These are phyloP conservation scores for Salvia splendens DNA, from an alignment of 257 asterid species.

Conservation along the genomic window DNA sequence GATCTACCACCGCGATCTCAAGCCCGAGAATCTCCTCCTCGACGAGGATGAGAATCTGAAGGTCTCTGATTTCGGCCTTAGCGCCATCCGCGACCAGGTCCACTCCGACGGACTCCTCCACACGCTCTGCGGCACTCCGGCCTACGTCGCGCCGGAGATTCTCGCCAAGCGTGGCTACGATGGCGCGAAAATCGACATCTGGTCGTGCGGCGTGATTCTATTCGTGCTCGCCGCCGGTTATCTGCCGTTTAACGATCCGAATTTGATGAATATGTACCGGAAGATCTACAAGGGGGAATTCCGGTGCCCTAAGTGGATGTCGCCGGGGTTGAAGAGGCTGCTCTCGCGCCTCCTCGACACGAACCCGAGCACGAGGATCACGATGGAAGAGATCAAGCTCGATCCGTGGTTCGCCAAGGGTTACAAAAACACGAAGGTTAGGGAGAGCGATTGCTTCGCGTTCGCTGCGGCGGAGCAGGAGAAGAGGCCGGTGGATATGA, in stretches of 20 bases:
- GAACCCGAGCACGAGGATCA: conserved; percentile 48
- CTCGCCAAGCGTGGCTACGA: conserved; percentile 49
- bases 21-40: conserved; percentile 46
- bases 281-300: conserved; percentile 55
- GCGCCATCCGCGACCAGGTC: conserved; percentile 44
- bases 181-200: conserved; percentile 52
- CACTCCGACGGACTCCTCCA: conserved; percentile 42
- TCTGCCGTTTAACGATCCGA: conserved; percentile 51
- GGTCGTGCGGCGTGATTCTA: conserved; percentile 57
- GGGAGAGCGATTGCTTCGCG: conserved; percentile 5
- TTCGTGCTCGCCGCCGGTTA: conserved; percentile 57
- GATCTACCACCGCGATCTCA: conserved; percentile 49
- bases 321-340: conserved; percentile 43
- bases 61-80: conserved; percentile 53
- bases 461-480: conserved; percentile 15
- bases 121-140: conserved; percentile 59
- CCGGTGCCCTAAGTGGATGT: conserved; percentile 58
- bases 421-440: conserved; percentile 12
- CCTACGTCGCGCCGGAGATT: conserved; percentile 56
- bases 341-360: conserved; percentile 43
- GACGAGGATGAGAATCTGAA: conserved; percentile 48
- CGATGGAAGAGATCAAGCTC: conserved; percentile 41
- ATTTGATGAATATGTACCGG: conserved; percentile 49
- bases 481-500: conserved; percentile 31
- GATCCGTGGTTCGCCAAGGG: conserved; percentile 58